Percentiles rank a stretch among this genome's conserved stretches.
Conservation (phyloP, 179 eudicot genomes). For the Silene noctiflora region DNA sequence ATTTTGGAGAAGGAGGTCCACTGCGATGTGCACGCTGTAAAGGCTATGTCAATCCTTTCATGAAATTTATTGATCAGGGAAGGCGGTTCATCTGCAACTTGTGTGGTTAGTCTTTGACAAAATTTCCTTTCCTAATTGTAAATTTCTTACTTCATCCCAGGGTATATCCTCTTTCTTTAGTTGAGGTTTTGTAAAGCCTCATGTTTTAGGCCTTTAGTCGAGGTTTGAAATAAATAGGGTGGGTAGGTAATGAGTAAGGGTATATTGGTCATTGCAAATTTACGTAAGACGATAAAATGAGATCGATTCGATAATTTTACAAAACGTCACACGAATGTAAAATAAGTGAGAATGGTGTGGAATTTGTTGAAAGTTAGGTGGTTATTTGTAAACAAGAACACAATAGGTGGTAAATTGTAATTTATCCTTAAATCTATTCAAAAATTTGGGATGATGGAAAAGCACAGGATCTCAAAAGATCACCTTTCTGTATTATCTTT, state of each 20-base stretch:
- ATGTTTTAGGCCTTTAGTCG: background rate
- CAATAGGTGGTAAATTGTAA: no score
- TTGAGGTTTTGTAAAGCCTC: background rate
- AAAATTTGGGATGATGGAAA: background rate
- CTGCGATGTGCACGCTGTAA: slow-evolving; percentile 96
- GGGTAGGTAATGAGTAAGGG: no score
- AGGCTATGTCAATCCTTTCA: slow-evolving; percentile 89
- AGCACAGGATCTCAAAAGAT: background rate
- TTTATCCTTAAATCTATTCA: background rate
- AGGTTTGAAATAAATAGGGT: no score
- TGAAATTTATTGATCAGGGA: slow-evolving; percentile 93
- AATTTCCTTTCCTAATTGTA: background rate
- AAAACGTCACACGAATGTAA: no score
- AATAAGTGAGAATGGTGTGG: no score
- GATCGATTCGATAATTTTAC: no score
- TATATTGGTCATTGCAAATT: no score
- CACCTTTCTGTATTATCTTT: background rate
- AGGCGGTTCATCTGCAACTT: slow-evolving; percentile 84
- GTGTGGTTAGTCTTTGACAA: slow-evolving; percentile 58
- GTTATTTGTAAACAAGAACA: no score
- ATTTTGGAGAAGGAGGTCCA: slow-evolving; percentile 95
- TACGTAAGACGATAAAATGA: no score
- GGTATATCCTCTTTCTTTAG: background rate
- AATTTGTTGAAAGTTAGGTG: no score
- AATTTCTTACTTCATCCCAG: background rate